phyloP scores from a whole-genome alignment of 2,329 filamentous ascomycete species.

The Epichloe scottii region DNA sequence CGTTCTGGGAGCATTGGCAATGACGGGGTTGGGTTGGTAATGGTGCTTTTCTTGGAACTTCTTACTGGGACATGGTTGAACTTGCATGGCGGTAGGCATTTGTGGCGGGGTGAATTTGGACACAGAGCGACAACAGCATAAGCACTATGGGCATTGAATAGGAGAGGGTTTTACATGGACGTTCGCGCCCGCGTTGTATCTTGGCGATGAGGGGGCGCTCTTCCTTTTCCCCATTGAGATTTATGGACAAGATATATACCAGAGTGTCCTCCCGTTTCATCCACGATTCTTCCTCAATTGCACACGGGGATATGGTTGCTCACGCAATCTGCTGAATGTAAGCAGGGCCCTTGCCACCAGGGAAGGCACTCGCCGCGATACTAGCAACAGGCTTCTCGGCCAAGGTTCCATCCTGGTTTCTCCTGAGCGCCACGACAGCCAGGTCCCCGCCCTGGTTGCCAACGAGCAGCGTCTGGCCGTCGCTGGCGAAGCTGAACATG shows the following conservation, averaged over 20 bases:
- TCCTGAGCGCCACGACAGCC: slow-evolving; percentile 26
- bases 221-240: no score
- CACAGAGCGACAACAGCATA: no score
- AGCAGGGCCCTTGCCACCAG: slow-evolving; percentile 13
- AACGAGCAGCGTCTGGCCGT: slow-evolving; percentile 29
- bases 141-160: no score
- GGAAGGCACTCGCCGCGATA: slow-evolving; percentile 14
- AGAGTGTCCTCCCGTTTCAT: no score
- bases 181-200: no score
- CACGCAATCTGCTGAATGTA: slow-evolving; percentile 18
- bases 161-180: no score
- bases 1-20: not conserved
- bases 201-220: no score
- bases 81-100: no score
- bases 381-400: slow-evolving; percentile 15
- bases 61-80: no score
- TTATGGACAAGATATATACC: no score
- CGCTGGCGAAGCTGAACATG: slow-evolving; percentile 30
- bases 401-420: slow-evolving; percentile 16
- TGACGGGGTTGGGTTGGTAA: not conserved
- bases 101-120: no score
- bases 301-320: not conserved
- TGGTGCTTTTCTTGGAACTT: not conserved
- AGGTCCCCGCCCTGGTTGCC: slow-evolving; percentile 31
- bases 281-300: no score